A percentile compares a stretch with the other conserved stretches of the same genome.
Conservation (phyloP, 1,284 basidiomycete species). For the Boletus hoseneyae region DNA sequence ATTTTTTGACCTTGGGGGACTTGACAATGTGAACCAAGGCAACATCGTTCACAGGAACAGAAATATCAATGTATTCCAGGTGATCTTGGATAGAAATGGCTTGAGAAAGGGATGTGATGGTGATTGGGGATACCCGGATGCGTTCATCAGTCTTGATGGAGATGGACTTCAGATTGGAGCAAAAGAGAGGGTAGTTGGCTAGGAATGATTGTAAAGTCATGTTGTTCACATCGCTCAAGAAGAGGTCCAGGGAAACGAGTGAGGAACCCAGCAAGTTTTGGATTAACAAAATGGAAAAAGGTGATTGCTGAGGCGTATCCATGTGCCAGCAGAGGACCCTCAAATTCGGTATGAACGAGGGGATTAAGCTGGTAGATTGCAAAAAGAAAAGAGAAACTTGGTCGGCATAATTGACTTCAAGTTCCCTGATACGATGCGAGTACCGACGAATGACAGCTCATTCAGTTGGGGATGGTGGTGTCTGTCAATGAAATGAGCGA, state of each 20-base stretch:
- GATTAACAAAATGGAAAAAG: background rate
- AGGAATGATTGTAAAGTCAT: too few relatives aligned
- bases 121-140: background rate
- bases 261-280: background rate
- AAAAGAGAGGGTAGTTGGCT: too few relatives aligned
- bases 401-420: background rate
- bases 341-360: conserved; percentile 5
- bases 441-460: conserved; percentile 8
- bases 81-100: background rate
- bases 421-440: conserved; percentile 5
- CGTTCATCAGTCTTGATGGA: background rate
- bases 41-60: background rate
- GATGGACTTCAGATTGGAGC: conserved; percentile 2
- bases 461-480: background rate
- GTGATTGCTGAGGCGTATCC: too few relatives aligned
- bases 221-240: background rate
- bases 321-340: conserved; percentile 3
- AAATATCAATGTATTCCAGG: background rate
- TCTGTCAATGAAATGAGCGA: background rate
- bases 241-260: background rate
- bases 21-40: background rate
- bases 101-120: background rate
- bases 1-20: background rate
- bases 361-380: background rate
- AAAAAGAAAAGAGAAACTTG: background rate